Base-by-base conservation (phyloP, 306 rosid species). In the Abrus pulchellus region DNA sequence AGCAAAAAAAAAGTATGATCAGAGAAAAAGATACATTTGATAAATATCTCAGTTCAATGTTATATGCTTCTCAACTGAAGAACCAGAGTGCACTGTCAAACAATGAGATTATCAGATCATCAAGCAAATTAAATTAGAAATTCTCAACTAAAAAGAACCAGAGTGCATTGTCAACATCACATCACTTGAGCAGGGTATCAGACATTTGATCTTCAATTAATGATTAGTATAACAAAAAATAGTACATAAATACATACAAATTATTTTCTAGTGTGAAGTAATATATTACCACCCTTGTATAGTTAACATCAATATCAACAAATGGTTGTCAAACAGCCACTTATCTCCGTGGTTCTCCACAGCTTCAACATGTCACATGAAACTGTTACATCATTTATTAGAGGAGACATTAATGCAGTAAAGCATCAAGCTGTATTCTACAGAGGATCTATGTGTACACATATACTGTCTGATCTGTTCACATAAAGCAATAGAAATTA, bases 1-100 rank as follows among this genome's bases (percentile, higher is more conserved):
- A 72, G 75, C 60, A 80, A 83, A 78, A 20, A 79, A 74, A 54
- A 78, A 56, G 66, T 32, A 68, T 57, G 79, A 60, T 83, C 53
- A 73, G 70, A 41, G 47, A 43, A 82, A 85, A 74, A 10, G 32
- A 75, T 55, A 56, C 56, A 6, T 12, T 60, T 5, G 45, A 59
- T 29, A 29, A 38, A 70, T 40, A 47, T 82, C 34, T 64, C 48
- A 64, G 27, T 79, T 77, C 75, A 67, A 52, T 74, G 13, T 43
- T 13, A 70, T 74, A 63, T 49, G 48, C 54, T 33, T 71, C 60
- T 48, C 63, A 70, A 77, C 32, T 36, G 8, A 70, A 49, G 62
- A 79, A 68, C 48, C 68, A 52, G 38, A 20, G 43, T 36, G 53
- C 56, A 60, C 57, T 44, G 13, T 47, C 66, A 29, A 61, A 44